Evolutionary conservation across 495 filamentous ascomycete species (phyloP).

Genomic region (Apiosordaria backusii): DNA sequence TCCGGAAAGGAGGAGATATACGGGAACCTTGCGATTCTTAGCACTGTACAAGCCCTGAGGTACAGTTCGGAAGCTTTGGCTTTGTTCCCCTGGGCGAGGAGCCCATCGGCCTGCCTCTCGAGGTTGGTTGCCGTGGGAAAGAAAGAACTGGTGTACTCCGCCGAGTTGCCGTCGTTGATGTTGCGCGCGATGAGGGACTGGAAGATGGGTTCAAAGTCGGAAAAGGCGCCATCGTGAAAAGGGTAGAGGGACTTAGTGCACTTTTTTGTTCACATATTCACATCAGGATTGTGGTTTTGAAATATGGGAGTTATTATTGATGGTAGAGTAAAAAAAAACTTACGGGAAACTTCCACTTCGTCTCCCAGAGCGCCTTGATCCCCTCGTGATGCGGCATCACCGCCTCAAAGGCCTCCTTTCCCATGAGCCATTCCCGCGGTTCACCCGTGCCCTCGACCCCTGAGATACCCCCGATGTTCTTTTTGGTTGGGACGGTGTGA

Average conservation of each 20-base stretch:
- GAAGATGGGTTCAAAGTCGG: constrained; percentile 75
- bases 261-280: constrained; percentile 28
- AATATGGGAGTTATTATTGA: not conserved
- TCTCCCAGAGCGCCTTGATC: constrained; percentile 72
- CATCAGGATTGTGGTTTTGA: not conserved
- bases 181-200: constrained; percentile 55
- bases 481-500: constrained; percentile 5
- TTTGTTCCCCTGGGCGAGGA: constrained; percentile 41
- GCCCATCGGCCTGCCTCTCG: constrained; percentile 45
- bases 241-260: constrained; percentile 67
- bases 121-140: constrained; percentile 56
- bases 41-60: constrained; percentile 65
- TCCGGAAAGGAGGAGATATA: constrained; percentile 51
- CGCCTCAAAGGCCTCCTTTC: constrained; percentile 39
- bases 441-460: not conserved
- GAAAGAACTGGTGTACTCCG: constrained; percentile 62
- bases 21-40: constrained; percentile 73
- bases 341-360: constrained; percentile 72
- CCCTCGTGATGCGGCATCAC: constrained; percentile 63
- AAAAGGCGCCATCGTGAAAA: constrained; percentile 67
- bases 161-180: constrained; percentile 60
- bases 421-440: constrained; percentile 35
- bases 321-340: constrained; percentile 14
- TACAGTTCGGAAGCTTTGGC: constrained; percentile 59
- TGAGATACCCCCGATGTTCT: not conserved